Evolutionary conservation across 495 filamentous ascomycete genomes (phyloP), one percentile per base, ranked within the genome.

Genomic region (Penicillium canariense): DNA sequence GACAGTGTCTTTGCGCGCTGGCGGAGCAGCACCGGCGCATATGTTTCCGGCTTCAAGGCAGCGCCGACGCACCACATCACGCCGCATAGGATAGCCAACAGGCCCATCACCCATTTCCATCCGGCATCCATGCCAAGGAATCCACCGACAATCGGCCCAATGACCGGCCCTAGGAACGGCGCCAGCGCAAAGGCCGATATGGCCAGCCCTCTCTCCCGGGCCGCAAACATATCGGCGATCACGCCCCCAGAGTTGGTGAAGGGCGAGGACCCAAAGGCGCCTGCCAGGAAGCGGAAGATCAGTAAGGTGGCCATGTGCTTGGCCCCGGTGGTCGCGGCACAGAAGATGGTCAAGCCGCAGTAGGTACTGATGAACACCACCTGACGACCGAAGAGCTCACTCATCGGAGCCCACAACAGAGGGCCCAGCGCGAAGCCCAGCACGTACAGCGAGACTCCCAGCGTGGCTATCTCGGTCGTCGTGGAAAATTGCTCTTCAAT

Each of bases 391-490:
- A 83, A 89, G 51, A 87, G 66, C 60, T 89, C 86, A 54, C 74
- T 79, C 50, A 85, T 66, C 2, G 84, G 84, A 30, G 80, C 82
- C 76, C 83, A 86, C 18, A 86, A 54, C 50, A 86, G 59, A 28
- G 79, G 84, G 27, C 75, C 65, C 45, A 66, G 7, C 15, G 84
- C 84, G 55, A 88, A 87, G 0, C 87, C 87, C 14, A 87, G 52
- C n/a, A 89, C 85, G 60, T 85, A 89, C 38, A 88, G 68, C n/a
- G 85, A 87, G 14, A 89, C 63, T 5, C 85, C 86, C 3, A 88
- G 65, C 17, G 82, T 81, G 11, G 78, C 79, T 5, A 88, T 68
- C 36, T 82, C 81, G 1, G 72, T 63, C 22, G 72, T 75, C 34
- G 83, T 68, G 17, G 75, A 36, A 56, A 88, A 87, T 23, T 81